Conservation (phyloP, 2,329 filamentous ascomycete genomes). For the Fusarium sp. region DNA sequence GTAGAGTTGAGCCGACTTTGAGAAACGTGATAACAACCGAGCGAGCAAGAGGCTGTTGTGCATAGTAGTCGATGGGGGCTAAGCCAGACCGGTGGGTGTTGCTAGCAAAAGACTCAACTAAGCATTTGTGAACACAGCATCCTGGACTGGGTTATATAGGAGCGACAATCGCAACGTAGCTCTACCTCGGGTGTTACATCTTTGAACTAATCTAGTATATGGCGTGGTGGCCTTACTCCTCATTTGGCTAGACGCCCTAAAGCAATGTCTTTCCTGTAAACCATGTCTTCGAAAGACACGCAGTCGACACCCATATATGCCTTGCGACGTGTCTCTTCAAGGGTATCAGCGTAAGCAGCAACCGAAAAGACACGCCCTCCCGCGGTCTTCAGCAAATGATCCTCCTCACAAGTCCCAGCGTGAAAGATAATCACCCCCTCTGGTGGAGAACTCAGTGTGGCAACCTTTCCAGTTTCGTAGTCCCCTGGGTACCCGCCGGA, state of each 20-base stretch:
- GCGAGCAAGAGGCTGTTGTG: background rate
- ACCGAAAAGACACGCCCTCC: conserved; percentile 88
- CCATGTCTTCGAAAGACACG: conserved; percentile 82
- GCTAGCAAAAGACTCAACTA: background rate
- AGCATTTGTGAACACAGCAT: background rate
- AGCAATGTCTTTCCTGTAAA: conserved; percentile 86
- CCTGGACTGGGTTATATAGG: background rate
- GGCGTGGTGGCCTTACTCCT: background rate
- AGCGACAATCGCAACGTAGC: background rate
- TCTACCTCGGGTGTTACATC: background rate
- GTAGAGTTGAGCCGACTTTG: background rate
- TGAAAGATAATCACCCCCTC: conserved; percentile 78
- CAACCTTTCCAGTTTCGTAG: conserved; percentile 76
- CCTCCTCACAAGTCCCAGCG: conserved; percentile 73
- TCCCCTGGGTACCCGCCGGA: conserved; percentile 84
- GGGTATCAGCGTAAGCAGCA: conserved; percentile 70
- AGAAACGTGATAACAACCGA: background rate
- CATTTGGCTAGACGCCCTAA: conserved; percentile 42
- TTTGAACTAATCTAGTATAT: background rate
- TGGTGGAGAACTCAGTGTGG: conserved; percentile 48
- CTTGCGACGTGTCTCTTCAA: conserved; percentile 79
- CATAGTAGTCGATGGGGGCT: background rate
- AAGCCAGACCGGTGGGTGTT: background rate
- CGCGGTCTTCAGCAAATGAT: conserved; percentile 68
- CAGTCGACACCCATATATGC: conserved; percentile 75